Percentiles rank a stretch among this genome's conserved stretches.
These are phyloP conservation scores for Zalerion maritima DNA, from an alignment of 495 filamentous ascomycete species.

Conservation along the genomic window DNA sequence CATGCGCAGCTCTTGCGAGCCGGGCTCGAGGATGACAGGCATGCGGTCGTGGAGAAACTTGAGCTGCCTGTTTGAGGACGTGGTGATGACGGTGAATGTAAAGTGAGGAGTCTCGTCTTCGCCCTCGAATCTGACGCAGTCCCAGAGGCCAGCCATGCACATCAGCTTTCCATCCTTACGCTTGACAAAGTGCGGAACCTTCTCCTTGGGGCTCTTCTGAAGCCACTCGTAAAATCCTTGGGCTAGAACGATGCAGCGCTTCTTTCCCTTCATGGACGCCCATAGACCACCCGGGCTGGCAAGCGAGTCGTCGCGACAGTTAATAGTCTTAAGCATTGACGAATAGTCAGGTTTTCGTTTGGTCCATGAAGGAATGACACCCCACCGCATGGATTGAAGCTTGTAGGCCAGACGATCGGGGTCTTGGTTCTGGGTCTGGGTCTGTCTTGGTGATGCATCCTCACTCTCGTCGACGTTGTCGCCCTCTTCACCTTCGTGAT, in stretches of 20 bases:
- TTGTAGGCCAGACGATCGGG: slow-evolving; percentile 46
- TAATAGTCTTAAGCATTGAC: slow-evolving; percentile 74
- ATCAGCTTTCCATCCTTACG: slow-evolving; percentile 72
- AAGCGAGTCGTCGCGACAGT: slow-evolving; percentile 86
- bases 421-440: slow-evolving; percentile 10
- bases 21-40: slow-evolving; percentile 80
- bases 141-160: slow-evolving; percentile 86
- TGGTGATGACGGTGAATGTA: slow-evolving; percentile 88
- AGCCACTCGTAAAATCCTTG: slow-evolving; percentile 97
- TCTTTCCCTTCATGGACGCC: slow-evolving; percentile 74
- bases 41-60: slow-evolving; percentile 85
- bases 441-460: slow-evolving; percentile 4
- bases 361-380: slow-evolving; percentile 29
- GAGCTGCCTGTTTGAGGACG: slow-evolving; percentile 61
- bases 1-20: slow-evolving; percentile 47
- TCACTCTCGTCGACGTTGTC: slow-evolving; percentile 8
- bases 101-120: slow-evolving; percentile 47
- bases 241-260: slow-evolving; percentile 73
- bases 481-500: slow-evolving; percentile 6
- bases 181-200: slow-evolving; percentile 68
- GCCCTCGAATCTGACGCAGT: slow-evolving; percentile 40
- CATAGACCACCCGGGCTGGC: slow-evolving; percentile 68
- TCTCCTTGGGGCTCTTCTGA: slow-evolving; percentile 66
- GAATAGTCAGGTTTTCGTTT: slow-evolving; percentile 44
- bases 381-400: slow-evolving; percentile 88